phyloP scores from a whole-genome alignment of 2,329 filamentous ascomycete genomes.

The Fusarium poae region DNA sequence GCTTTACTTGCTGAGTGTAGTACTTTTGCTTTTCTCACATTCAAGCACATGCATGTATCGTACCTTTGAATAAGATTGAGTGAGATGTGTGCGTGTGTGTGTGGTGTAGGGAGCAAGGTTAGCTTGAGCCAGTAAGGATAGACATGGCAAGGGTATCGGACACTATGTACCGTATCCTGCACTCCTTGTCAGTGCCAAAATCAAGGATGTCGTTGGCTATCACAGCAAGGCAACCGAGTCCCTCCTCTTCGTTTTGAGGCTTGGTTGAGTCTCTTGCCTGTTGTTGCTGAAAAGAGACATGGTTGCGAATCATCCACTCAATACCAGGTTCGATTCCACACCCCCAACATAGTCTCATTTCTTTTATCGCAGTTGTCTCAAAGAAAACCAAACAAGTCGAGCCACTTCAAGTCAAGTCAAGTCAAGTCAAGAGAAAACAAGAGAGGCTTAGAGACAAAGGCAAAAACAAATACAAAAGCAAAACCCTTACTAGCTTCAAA shows the following conservation, averaged over 20 bases:
- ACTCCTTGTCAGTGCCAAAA: neutral
- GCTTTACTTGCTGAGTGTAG: neutral
- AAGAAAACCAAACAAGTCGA: neutral
- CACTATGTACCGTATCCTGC: neutral
- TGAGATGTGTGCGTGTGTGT: neutral
- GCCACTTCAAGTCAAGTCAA: neutral
- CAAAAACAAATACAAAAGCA: neutral
- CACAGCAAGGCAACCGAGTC: neutral
- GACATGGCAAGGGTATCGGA: conserved; percentile 1
- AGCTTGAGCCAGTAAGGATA: neutral
- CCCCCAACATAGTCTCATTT: neutral
- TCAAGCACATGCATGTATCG: neutral
- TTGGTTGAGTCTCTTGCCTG: conserved; percentile 2
- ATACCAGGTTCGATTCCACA: conserved; percentile 1
- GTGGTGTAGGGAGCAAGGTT: conserved; percentile 2
- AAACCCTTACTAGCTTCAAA: neutral
- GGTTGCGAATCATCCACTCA: conserved; percentile 18
- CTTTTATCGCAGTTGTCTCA: neutral
- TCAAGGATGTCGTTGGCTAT: conserved; percentile 2
- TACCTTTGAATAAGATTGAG: conserved; percentile 2
- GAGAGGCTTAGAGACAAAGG: neutral
- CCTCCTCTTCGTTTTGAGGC: neutral
- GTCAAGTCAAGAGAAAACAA: neutral
- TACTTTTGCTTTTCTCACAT: conserved; percentile 4
- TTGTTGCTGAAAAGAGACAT: conserved; percentile 16